Conservation (phyloP, 2,329 filamentous ascomycete species). For the Epichloe typhina region DNA sequence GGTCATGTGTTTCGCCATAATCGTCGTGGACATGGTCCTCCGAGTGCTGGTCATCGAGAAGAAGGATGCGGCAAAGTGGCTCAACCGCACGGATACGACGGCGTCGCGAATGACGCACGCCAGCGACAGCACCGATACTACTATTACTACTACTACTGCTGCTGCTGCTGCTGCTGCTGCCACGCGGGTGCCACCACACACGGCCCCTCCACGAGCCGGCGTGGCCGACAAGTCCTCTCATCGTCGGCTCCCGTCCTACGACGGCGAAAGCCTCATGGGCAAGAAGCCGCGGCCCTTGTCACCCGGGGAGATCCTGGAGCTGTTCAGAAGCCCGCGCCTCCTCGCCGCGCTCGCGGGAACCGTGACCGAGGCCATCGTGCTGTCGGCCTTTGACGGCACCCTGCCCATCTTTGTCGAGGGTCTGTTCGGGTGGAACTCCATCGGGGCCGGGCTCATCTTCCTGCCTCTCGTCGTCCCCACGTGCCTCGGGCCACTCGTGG, state of each 20-base stretch:
- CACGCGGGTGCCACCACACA: not conserved
- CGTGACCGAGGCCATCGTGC: constrained; percentile 18
- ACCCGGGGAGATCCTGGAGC: constrained; percentile 11
- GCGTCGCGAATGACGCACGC: not conserved
- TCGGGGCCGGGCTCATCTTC: constrained; percentile 22
- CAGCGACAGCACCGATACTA: not conserved
- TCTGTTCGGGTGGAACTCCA: constrained; percentile 20
- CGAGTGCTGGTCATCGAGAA: constrained; percentile 20
- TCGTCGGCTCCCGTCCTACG: not conserved
- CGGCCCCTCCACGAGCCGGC: not conserved
- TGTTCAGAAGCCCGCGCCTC: constrained; percentile 20
- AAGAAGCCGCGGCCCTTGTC: not conserved
- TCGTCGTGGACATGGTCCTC: constrained; percentile 19
- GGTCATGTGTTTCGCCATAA: constrained; percentile 22
- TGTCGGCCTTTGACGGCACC: constrained; percentile 22
- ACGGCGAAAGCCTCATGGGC: not conserved
- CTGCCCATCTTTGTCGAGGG: constrained; percentile 18
- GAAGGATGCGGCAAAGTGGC: constrained; percentile 18
- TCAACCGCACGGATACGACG: not conserved
- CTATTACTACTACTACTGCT: no score
- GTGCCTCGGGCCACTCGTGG: constrained; percentile 18
- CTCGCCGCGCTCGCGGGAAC: constrained; percentile 21
- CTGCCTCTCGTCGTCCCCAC: constrained; percentile 19
- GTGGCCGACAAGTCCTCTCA: not conserved
- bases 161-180: no score